Base-by-base conservation (phyloP, 2,329 filamentous ascomycete species). In the Diaporthe helianthi region DNA sequence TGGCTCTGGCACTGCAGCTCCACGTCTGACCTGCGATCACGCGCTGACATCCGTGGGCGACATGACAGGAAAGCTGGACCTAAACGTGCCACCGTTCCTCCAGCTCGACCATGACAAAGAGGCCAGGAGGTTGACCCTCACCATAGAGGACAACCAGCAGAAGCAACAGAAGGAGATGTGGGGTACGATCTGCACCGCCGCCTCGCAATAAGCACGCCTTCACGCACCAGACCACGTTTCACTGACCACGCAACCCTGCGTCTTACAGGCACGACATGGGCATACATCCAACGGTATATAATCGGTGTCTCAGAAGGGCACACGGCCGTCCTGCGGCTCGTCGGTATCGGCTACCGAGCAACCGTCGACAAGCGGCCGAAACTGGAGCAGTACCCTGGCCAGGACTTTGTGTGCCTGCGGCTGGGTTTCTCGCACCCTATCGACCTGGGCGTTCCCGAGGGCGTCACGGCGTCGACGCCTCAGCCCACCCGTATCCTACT, bases 391-490 rank as follows among this genome's bases (percentile, higher is more conserved):
- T 98, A 90, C 78, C 89, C 89, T 0, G 94, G 92, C 51, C 94
- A 98, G 81, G 87, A 93, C 78, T 97, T 97, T 76, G 90, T 99
- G 51, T 93, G 92, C 72, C 84, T 99, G 73, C 98, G 98, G 86
- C 92, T 99, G 67, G 96, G 96, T 69, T 99, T 94, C 82, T 97
- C 95, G 72, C 96, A 99, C 85, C 92, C 95, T 0, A 93, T 99
- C 73, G 95, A 99, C 81, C 85, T 98, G 77, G 90, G 89, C 4
- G 89, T 98, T 58, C 96, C 96, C 0, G 76, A 85, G 74, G 94
- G 94, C 31, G 90, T 99, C 53, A 94, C 88, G 77, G 96, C 94
- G 22, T 95, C 90, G 80, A 92, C 92, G 70, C 94, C 96, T 46
- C 92, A 97, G 80, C 94, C 95, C 51, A 99, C 96, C 41, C 89